Percentiles rank a stretch among this genome's conserved stretches.
phyloP scores from a whole-genome alignment of 805 yeast species.

The Candida schatavii region DNA sequence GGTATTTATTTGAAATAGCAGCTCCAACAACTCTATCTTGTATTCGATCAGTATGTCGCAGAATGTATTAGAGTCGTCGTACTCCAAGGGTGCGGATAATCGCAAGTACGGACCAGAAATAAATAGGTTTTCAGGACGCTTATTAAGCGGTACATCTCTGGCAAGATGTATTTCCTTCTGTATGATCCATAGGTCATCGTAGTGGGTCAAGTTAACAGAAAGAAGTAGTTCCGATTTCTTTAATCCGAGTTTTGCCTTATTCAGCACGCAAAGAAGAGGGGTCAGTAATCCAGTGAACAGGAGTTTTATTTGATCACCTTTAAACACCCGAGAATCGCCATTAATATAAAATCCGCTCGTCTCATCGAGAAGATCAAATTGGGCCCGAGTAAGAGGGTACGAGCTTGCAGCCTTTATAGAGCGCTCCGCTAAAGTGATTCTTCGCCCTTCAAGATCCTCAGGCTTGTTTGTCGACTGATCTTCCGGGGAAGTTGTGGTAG shows the following conservation, averaged over 20 bases:
- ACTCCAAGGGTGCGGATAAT: slow-evolving; percentile 2
- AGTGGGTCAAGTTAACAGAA: slow-evolving; percentile 11
- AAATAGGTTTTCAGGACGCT: slow-evolving; percentile 6
- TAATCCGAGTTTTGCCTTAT: slow-evolving; percentile 9
- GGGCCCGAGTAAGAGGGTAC: neutral
- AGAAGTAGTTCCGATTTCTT: slow-evolving; percentile 10
- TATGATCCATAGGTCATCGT: slow-evolving; percentile 5
- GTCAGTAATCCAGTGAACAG: slow-evolving; percentile 2
- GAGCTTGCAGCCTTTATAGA: neutral
- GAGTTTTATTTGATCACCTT: slow-evolving; percentile 2
- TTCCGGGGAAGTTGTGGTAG: neutral
- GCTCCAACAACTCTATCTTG: slow-evolving; percentile 2
- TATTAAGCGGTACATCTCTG: slow-evolving; percentile 9
- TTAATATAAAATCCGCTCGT: neutral
- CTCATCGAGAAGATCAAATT: neutral
- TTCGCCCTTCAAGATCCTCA: neutral
- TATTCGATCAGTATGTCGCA: slow-evolving; percentile 1
- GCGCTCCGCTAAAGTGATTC: slow-evolving; percentile 1
- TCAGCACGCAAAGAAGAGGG: slow-evolving; percentile 9
- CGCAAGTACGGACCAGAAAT: slow-evolving; percentile 6
- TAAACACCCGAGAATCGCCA: neutral
- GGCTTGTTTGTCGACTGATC: slow-evolving; percentile 3
- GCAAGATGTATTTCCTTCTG: slow-evolving; percentile 14
- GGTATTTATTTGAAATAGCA: slow-evolving; percentile 1
- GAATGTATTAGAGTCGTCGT: neutral